A percentile compares a stretch with the other conserved stretches of the same genome.
These are phyloP conservation scores for Nannochloropsis gaditana DNA, from an alignment of 108 stramenopile genomes.

Conservation along the genomic window DNA sequence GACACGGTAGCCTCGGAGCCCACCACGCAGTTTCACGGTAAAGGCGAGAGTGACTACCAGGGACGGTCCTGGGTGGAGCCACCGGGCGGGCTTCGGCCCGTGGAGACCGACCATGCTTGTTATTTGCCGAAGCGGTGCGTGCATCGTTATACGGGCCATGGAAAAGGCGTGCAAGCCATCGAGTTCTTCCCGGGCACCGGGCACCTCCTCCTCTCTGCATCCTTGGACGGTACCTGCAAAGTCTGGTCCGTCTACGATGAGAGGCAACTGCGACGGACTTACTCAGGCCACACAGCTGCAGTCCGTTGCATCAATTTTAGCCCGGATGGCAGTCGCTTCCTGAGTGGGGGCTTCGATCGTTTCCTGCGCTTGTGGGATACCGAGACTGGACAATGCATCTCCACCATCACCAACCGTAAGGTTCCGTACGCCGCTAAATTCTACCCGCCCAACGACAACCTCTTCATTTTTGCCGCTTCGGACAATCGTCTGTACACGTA, in stretches of 20 bases:
- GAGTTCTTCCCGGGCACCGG: constrained; percentile 91
- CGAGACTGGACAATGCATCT: constrained; percentile 74
- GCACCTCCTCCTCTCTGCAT: constrained; percentile 88
- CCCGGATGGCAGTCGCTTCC: constrained; percentile 72
- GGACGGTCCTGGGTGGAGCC: constrained; percentile 85
- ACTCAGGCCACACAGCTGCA: constrained; percentile 83
- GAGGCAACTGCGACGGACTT: constrained; percentile 75
- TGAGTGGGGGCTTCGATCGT: constrained; percentile 84
- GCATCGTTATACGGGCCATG: constrained; percentile 76
- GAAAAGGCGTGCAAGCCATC: constrained; percentile 91
- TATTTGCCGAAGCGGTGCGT: constrained; percentile 92
- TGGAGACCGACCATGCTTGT: constrained; percentile 71
- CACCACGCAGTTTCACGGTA: constrained; percentile 77
- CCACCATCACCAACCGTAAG: constrained; percentile 81
- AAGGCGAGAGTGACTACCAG: constrained; percentile 79
- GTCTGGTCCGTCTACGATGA: constrained; percentile 67
- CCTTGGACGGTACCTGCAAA: constrained; percentile 86
- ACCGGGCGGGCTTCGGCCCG: constrained; percentile 63
- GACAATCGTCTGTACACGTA: constrained; percentile 69
- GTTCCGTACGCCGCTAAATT: constrained; percentile 86
- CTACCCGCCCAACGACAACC: constrained; percentile 88
- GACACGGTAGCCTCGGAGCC: constrained; percentile 57
- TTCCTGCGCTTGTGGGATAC: constrained; percentile 90
- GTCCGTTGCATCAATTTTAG: constrained; percentile 84
- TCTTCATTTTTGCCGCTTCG: constrained; percentile 88